Evolutionary conservation across 2,329 filamentous ascomycete species (phyloP), one percentile per base, ranked within the genome.

Genomic region (Talaromyces islandicus): DNA sequence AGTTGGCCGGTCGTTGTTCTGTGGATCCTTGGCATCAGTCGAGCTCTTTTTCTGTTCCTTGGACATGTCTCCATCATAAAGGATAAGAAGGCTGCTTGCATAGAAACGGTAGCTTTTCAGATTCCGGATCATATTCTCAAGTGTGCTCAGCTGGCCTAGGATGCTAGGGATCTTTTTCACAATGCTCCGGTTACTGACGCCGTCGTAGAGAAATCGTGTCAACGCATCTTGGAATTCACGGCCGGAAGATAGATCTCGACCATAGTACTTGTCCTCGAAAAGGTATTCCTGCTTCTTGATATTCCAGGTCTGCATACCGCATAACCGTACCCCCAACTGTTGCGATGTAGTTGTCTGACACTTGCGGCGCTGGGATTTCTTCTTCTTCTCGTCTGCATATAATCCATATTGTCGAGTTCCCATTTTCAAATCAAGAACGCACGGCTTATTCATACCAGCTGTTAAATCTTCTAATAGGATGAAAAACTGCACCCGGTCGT

Each of bases 241-340:
- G 2, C 94, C 94, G 2, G 89, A 91, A 73, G 92, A 92, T 35
- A 99, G 80, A 66, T 91, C 86, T 58, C 94, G 88, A 1, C 94
- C 94, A 71, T 91, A 96, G 74, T 99, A 99, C 75, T 99, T 99
- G 82, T 99, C 94, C 71, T 96, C 90, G 71, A 97, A 99, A n/a
- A 92, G 81, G 70, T 96, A 97, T 53, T 85, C 87, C 69, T 95
- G 86, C 38, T 86, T 88, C 65, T 87, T 87, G 24, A 87, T 88
- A 70, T 97, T 93, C 91, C 93, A 99, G 1, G 96, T 91, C 73
- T 99, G 94, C 78, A 99, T 88, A 4, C 94, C 94, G 71, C 94
- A 99, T 4, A 99, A 88, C 21, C 94, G 87, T 2, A 99, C 94
- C 4, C 94, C 94, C 0, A 99, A 84, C 72, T 95, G 88, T 62